phyloP scores from a whole-genome alignment of 2,329 filamentous ascomycete species.

The Pyricularia sp. region DNA sequence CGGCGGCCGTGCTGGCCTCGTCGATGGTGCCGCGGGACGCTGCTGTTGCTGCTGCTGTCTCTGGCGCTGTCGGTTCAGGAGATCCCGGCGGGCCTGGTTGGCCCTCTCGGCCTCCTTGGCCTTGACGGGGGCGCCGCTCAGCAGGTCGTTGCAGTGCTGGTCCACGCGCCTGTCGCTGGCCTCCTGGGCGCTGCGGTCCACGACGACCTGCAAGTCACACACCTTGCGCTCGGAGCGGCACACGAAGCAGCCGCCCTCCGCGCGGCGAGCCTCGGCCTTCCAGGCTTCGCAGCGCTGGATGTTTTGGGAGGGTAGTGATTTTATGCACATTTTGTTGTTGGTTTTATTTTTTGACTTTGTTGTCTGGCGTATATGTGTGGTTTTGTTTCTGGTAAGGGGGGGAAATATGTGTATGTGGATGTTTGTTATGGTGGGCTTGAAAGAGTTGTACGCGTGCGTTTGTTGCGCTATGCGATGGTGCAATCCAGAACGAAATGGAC shows the following conservation, averaged over 20 bases:
- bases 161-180: neutral
- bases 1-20: neutral
- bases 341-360: neutral
- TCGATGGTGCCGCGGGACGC: neutral
- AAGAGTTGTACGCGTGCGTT: too few relatives aligned
- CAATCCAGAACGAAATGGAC: neutral
- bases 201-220: neutral
- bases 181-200: neutral
- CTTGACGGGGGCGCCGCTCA: neutral
- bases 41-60: neutral
- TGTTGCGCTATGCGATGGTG: too few relatives aligned
- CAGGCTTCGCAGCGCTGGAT: neutral
- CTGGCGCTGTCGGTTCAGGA: neutral
- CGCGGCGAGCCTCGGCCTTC: neutral
- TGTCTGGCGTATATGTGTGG: neutral
- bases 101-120: neutral
- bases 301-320: neutral
- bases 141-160: neutral
- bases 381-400: too few relatives aligned
- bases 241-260: neutral
- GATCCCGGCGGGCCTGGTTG: neutral
- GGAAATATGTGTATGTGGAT: too few relatives aligned
- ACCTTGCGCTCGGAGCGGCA: neutral
- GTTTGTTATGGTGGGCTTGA: too few relatives aligned
- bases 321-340: neutral